phyloP scores from a whole-genome alignment of 176 grass and related monocot genomes.

The Saccharum officinarum region DNA sequence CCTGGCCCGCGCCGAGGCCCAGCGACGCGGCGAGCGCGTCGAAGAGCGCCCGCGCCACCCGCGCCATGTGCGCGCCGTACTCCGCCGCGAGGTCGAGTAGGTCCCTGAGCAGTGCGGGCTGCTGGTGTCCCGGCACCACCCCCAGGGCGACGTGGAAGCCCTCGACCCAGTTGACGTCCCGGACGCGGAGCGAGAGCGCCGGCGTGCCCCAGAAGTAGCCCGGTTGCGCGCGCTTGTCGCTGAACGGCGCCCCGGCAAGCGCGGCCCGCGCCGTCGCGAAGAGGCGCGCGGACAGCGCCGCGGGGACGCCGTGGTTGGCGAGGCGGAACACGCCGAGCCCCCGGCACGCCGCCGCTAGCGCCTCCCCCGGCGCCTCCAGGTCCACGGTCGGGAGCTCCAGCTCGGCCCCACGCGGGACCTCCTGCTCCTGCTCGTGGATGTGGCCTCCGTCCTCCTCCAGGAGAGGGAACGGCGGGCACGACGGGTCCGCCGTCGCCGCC shows the following conservation, averaged over 20 bases:
- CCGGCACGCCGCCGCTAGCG: constrained; percentile 41
- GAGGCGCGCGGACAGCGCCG: constrained; percentile 35
- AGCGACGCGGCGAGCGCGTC: constrained; percentile 45
- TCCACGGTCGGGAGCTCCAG: constrained; percentile 33
- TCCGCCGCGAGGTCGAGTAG: constrained; percentile 26
- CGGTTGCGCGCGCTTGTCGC: constrained; percentile 30
- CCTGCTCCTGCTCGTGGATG: neutral
- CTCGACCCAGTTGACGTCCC: constrained; percentile 74
- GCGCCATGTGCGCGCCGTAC: constrained; percentile 74
- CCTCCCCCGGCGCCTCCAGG: constrained; percentile 15
- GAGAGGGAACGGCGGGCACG: constrained; percentile 28
- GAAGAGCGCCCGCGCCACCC: constrained; percentile 60
- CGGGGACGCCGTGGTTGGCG: constrained; percentile 64
- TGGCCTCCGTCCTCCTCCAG: neutral
- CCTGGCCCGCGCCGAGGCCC: constrained; percentile 23
- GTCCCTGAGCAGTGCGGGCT: neutral
- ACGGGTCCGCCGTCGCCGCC: neutral
- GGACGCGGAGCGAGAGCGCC: constrained; percentile 47
- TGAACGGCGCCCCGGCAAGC: constrained; percentile 35
- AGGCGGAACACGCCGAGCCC: constrained; percentile 54
- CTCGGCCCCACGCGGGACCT: neutral
- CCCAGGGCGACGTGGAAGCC: constrained; percentile 53
- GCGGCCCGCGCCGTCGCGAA: constrained; percentile 14
- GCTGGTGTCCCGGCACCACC: neutral
- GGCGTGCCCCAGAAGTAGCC: constrained; percentile 82